Conservation (phyloP, 129 eudicot species). For the Artemisia argyi region DNA sequence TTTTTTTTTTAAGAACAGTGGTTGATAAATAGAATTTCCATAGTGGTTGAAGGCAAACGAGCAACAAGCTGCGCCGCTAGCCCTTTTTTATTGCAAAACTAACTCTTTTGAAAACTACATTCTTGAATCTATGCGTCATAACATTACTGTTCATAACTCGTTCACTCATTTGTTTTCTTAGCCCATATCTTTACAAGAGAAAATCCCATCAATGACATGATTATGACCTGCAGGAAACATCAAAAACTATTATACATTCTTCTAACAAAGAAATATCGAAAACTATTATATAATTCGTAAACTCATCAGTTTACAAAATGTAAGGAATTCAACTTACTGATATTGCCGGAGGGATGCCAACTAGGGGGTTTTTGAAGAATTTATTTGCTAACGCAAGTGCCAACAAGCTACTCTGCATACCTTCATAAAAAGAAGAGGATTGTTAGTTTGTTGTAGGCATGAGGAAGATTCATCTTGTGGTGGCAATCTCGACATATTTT, state of each 20-base stretch:
- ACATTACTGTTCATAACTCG: too few species aligned
- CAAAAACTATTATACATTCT: neutral
- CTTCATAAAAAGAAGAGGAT: slow-evolving; percentile 19
- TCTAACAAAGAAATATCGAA: too few species aligned
- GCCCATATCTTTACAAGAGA: slow-evolving; percentile 85
- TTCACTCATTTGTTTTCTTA: slow-evolving; percentile 30
- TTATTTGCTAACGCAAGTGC: slow-evolving; percentile 89
- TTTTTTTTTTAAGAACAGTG: too few species aligned
- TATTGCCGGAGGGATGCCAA: slow-evolving; percentile 83
- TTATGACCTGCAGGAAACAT: slow-evolving; percentile 58
- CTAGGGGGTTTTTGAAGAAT: slow-evolving; percentile 77
- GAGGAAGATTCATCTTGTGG: neutral
- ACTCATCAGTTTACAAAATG: too few species aligned
- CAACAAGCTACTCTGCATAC: slow-evolving; percentile 92
- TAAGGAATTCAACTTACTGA: slow-evolving; percentile 49
- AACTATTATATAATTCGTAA: too few species aligned
- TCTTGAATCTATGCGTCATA: too few species aligned
- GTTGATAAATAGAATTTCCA: too few species aligned
- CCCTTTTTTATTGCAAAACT: too few species aligned
- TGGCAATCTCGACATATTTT: neutral
- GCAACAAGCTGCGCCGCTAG: too few species aligned
- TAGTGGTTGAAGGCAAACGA: too few species aligned
- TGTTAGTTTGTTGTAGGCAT: neutral
- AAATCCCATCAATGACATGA: slow-evolving; percentile 86
- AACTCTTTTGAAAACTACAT: too few species aligned